phyloP scores from a whole-genome alignment of 768 basidiomycete species.

The Mycena metata region DNA sequence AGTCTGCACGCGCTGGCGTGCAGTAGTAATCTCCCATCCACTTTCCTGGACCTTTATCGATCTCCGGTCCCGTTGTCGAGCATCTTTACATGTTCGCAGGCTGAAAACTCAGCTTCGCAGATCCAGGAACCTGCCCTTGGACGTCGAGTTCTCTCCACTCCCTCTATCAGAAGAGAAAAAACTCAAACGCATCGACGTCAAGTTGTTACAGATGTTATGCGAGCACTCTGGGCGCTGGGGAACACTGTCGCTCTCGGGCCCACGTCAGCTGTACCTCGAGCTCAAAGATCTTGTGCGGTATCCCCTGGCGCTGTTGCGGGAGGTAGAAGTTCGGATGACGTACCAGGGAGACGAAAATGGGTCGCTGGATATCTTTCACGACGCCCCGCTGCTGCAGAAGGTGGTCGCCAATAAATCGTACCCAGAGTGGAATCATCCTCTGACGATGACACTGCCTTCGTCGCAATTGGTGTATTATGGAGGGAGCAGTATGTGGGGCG shows the following conservation, averaged over 20 bases:
- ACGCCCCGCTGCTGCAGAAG: slow-evolving; percentile 4
- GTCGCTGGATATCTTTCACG: not conserved
- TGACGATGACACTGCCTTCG: not conserved
- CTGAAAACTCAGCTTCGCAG: slow-evolving; percentile 7
- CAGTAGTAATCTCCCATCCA: slow-evolving; percentile 3
- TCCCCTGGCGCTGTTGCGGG: not conserved
- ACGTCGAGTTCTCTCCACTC: not conserved
- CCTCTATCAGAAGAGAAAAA: too few relatives aligned
- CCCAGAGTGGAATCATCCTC: not conserved
- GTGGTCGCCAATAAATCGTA: not conserved
- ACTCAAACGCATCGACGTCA: not conserved
- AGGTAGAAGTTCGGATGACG: not conserved
- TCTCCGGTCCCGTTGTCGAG: not conserved
- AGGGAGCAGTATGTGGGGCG: slow-evolving; percentile 9
- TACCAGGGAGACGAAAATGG: too few relatives aligned
- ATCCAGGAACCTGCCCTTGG: not conserved
- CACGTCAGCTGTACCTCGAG: not conserved
- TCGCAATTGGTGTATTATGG: slow-evolving; percentile 10
- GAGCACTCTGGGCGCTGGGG: slow-evolving; percentile 5
- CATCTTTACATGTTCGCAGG: too few relatives aligned
- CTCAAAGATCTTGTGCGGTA: not conserved
- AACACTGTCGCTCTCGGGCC: not conserved
- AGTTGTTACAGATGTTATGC: not conserved
- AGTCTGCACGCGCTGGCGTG: slow-evolving; percentile 11
- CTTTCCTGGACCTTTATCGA: not conserved